phyloP scores from a whole-genome alignment of 768 basidiomycete genomes.

The Polyporus arcularius region DNA sequence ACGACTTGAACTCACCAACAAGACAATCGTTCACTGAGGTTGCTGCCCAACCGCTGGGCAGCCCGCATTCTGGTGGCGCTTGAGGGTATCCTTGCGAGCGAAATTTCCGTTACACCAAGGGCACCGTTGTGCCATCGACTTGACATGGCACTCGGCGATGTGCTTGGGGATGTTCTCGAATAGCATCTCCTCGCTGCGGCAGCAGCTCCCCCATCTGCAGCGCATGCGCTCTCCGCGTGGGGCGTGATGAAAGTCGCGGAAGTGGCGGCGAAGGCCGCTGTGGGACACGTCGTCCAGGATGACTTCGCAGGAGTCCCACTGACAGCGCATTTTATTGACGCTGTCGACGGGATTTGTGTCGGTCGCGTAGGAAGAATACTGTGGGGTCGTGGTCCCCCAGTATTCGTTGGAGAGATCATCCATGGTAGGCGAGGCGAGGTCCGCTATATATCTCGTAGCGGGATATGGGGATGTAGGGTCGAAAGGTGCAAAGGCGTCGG shows the following conservation, averaged over 20 bases:
- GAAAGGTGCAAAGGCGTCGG: too few species aligned
- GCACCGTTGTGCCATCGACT: slow-evolving; percentile 12
- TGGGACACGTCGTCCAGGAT: slow-evolving; percentile 11
- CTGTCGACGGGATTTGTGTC: not conserved
- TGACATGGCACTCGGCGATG: slow-evolving; percentile 20
- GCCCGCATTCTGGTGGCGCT: slow-evolving; percentile 10
- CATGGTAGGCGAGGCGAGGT: too few species aligned
- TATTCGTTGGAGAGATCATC: too few species aligned
- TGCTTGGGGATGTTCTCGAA: slow-evolving; percentile 23
- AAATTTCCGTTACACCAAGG: slow-evolving; percentile 7
- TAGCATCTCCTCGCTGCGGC: slow-evolving; percentile 15
- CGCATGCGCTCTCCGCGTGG: not conserved
- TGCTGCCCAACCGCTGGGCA: slow-evolving; percentile 1
- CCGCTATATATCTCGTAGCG: too few species aligned
- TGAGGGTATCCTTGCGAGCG: slow-evolving; percentile 19
- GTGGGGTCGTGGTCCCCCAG: not conserved
- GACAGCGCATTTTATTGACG: not conserved
- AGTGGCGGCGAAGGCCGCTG: slow-evolving; percentile 12
- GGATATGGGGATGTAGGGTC: too few species aligned
- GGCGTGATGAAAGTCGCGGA: slow-evolving; percentile 9
- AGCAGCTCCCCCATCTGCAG: slow-evolving; percentile 16
- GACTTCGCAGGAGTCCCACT: slow-evolving; percentile 6
- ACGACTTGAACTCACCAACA: too few species aligned
- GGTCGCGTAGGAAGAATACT: not conserved
- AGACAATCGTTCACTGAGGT: not conserved